phyloP scores from a whole-genome alignment of 2,329 filamentous ascomycete species.

The Venturia pyrina region DNA sequence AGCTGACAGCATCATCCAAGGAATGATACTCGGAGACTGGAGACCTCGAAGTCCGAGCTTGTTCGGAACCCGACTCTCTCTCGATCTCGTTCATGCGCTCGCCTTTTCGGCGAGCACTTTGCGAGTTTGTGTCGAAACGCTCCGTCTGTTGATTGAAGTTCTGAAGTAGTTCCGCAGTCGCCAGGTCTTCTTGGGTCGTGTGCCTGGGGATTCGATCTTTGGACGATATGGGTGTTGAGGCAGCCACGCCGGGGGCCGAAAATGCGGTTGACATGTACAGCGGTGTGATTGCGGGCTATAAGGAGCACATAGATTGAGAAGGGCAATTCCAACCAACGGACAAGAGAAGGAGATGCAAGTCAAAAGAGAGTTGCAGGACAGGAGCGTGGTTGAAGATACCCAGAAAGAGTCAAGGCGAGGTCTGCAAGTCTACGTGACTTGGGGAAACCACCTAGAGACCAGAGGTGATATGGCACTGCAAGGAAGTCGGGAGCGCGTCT shows the following conservation, averaged over 20 bases:
- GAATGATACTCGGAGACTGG: constrained; percentile 28
- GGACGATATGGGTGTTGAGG: not conserved
- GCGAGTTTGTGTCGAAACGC: not conserved
- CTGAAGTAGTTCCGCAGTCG: constrained; percentile 5
- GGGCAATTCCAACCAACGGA: not conserved
- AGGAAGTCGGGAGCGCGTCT: not conserved
- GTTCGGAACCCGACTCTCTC: not conserved
- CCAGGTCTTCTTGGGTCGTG: constrained; percentile 2
- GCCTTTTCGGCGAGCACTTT: not conserved
- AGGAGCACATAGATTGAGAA: not conserved
- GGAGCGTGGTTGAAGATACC: not conserved
- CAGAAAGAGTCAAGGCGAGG: not conserved
- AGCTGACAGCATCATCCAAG: constrained; percentile 28
- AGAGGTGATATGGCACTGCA: not conserved
- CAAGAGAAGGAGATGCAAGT: not conserved
- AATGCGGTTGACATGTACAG: constrained; percentile 6
- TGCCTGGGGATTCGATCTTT: not conserved
- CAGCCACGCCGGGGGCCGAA: not conserved
- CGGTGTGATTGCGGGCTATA: not conserved
- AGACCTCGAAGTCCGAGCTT: constrained; percentile 11
- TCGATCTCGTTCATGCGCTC: not conserved
- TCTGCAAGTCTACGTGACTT: not conserved
- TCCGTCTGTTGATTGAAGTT: constrained; percentile 5
- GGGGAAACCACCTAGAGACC: not conserved
- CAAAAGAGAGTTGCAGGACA: not conserved